Evolutionary conservation across 768 basidiomycete species (phyloP).

Genomic region (Xerocomus spinulosus): DNA sequence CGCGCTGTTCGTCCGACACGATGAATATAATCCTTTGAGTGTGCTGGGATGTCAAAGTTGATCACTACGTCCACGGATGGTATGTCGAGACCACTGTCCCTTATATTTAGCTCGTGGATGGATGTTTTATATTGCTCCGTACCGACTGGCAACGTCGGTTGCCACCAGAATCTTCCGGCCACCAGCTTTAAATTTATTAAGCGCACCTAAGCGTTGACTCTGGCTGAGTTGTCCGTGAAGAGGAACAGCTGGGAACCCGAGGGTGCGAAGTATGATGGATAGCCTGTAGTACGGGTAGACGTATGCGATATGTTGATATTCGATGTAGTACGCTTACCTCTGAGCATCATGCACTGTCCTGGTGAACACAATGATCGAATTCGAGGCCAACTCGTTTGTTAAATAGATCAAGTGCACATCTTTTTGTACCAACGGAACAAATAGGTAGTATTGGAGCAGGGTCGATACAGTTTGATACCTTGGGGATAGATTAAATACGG

Average conservation of each 20-base stretch:
- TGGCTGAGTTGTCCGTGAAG: conserved; percentile 94
- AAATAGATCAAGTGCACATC: conserved; percentile 89
- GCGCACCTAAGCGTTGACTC: conserved; percentile 86
- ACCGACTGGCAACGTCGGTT: conserved; percentile 94
- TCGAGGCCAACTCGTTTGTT: conserved; percentile 82
- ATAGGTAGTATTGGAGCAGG: conserved; percentile 91
- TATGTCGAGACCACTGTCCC: conserved; percentile 82
- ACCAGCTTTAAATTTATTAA: conserved; percentile 94
- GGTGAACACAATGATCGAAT: conserved; percentile 94
- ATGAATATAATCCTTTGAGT: conserved; percentile 99
- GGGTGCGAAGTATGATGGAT: conserved; percentile 80
- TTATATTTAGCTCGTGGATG: conserved; percentile 3
- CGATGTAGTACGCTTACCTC: conserved; percentile 39
- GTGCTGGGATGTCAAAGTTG: conserved; percentile 96
- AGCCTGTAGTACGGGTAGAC: conserved; percentile 42
- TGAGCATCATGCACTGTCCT: conserved; percentile 93
- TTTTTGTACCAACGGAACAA: conserved; percentile 88
- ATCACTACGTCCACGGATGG: conserved; percentile 95
- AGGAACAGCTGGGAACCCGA: conserved; percentile 94
- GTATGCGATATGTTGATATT: background rate
- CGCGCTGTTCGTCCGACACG: conserved; percentile 96
- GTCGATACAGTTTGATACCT: conserved; percentile 98
- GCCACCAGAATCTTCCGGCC: conserved; percentile 90
- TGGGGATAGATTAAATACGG: background rate
- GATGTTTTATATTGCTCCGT: conserved; percentile 23